These are phyloP conservation scores for Pichia sp. DNA, from an alignment of 1,139 yeast species.

Conservation along the genomic window DNA sequence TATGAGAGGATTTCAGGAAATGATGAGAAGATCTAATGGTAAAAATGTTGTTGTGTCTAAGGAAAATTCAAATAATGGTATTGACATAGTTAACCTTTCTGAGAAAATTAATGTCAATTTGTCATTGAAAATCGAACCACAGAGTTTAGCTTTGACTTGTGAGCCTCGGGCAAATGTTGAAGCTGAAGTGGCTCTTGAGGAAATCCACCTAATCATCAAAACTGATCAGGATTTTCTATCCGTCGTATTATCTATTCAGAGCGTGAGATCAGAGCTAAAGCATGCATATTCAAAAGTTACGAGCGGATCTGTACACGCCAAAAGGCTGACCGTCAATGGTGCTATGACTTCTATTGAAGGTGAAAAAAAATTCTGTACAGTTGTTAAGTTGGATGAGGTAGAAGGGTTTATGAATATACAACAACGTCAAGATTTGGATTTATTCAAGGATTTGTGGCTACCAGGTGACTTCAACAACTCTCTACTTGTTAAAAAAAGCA, in stretches of 20 bases:
- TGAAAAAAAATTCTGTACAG: constrained; percentile 40
- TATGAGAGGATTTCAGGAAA: constrained; percentile 39
- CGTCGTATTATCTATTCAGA: constrained; percentile 44
- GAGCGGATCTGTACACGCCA: constrained; percentile 68
- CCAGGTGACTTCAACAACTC: constrained; percentile 36
- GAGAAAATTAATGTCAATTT: constrained; percentile 53
- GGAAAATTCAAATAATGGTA: constrained; percentile 5
- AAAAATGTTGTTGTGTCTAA: background rate
- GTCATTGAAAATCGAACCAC: constrained; percentile 64
- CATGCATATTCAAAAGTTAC: constrained; percentile 88
- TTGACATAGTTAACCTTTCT: constrained; percentile 26
- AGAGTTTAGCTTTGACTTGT: constrained; percentile 74
- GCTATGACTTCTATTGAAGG: constrained; percentile 39
- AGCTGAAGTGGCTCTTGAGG: constrained; percentile 71
- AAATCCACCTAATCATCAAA: constrained; percentile 54
- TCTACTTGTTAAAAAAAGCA: constrained; percentile 11
- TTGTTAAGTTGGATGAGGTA: constrained; percentile 54
- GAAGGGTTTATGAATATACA: constrained; percentile 67
- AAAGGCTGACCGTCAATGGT: constrained; percentile 42
- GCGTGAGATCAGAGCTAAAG: constrained; percentile 68
- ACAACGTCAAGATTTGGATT: constrained; percentile 79
- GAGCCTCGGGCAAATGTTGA: constrained; percentile 92
- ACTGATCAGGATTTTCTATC: constrained; percentile 46
- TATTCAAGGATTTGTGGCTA: constrained; percentile 83
- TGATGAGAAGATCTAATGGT: constrained; percentile 18